Base-by-base conservation (phyloP, 176 grass and related monocot species). In the Zea luxurians region DNA sequence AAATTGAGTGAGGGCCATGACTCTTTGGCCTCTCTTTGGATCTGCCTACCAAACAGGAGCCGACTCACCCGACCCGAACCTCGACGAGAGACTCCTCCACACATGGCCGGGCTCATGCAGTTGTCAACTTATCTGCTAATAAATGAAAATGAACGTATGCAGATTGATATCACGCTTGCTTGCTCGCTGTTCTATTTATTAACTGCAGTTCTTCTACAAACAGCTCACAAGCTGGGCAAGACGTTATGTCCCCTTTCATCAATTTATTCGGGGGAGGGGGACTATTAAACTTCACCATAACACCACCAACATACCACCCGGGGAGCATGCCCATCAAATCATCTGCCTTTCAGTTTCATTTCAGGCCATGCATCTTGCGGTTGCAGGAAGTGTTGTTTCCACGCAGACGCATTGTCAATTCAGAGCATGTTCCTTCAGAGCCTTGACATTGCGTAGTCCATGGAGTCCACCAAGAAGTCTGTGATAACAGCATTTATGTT, bases 361-460 rank as follows among this genome's bases (percentile, higher is more conserved):
- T 10, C 62, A 45, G 1, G 63, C 2, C 52, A 54, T 76, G 36
- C 61, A 37, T 67, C 37, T 44, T 49, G 57, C 41, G 5, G 4
- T 60, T 15, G 4, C 60, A 0, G 21, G 49, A n/a, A 53, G n/a
- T 37, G 52, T 38, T 12, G 45, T 15, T 37, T 70, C 37, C 12
- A 74, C 2, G 71, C 65, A 60, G 66, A 59, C 37, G 38, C 37
- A 54, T 74, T 59, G 12, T 8, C 70, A 70, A 20, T 18, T 35
- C 81, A 64, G 2, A 15, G 27, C 48, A 57, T 15, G 11, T 6
- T 42, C 45, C 70, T 93, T 65, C 58, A 97, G 40, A 95, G n/a
- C 34, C 92, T 86, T 54, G 90, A 91, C 81, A 95, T 99, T 3
- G 96, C 72, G 47, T 95, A 93, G 78, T 95, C 96, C 88, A 99